Evolutionary conservation across 1,284 basidiomycete genomes (phyloP).

Genomic region (Athelia sp.): DNA sequence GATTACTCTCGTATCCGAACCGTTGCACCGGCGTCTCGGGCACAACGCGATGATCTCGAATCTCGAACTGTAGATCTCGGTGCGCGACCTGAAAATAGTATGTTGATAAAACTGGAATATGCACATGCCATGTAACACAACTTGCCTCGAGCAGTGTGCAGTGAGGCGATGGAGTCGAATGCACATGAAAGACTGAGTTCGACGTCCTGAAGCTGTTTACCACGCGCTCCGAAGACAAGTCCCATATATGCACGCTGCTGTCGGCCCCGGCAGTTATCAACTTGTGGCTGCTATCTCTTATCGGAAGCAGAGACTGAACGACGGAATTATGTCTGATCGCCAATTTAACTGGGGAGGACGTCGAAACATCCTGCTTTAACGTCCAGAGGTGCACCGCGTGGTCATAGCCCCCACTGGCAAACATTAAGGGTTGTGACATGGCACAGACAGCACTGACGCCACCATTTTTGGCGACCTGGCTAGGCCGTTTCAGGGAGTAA

Average conservation of each 20-base stretch:
- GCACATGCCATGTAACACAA: not conserved
- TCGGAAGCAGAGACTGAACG: conserved; percentile 38
- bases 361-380: conserved; percentile 25
- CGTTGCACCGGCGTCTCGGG: conserved; percentile 29
- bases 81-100: conserved; percentile 36
- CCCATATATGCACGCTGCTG: conserved; percentile 38
- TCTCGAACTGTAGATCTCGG: conserved; percentile 47
- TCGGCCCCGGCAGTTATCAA: conserved; percentile 44
- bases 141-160: conserved; percentile 41
- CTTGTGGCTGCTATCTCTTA: conserved; percentile 41
- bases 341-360: conserved; percentile 23
- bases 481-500: conserved; percentile 21
- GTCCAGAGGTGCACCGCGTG: conserved; percentile 44
- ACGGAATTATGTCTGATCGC: conserved; percentile 39
- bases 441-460: conserved; percentile 38
- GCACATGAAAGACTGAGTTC: conserved; percentile 40
- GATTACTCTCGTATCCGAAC: conserved; percentile 36
- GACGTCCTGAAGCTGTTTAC: conserved; percentile 34
- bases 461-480: conserved; percentile 24
- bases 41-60: conserved; percentile 39
- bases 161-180: conserved; percentile 29
- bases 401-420: conserved; percentile 48
- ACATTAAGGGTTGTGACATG: conserved; percentile 32
- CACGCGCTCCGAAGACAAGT: conserved; percentile 39
- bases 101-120: conserved; percentile 1